These are phyloP conservation scores for Helicocarpus griseus DNA, from an alignment of 2,329 filamentous ascomycete species.

Conservation along the genomic window DNA sequence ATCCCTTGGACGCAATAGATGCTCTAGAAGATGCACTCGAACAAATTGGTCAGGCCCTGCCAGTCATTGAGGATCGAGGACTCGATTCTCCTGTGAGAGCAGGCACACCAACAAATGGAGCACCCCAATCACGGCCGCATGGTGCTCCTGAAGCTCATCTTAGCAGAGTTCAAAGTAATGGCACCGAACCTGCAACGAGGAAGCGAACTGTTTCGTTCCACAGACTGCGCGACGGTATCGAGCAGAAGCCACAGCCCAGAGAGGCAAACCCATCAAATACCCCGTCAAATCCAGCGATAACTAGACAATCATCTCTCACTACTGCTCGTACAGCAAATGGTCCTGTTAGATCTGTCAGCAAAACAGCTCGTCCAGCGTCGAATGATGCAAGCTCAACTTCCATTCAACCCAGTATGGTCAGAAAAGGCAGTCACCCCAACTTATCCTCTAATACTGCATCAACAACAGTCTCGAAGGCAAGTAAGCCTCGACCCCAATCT, in stretches of 20 bases:
- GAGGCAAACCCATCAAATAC: background rate
- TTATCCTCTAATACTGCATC: background rate
- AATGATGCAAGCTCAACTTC: background rate
- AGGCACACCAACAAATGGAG: background rate
- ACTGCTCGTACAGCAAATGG: background rate
- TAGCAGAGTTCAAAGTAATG: background rate
- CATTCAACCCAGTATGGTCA: background rate
- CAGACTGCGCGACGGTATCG: background rate
- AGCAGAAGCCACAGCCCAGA: background rate
- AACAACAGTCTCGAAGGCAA: background rate
- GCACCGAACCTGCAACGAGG: background rate
- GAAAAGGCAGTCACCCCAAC: constrained; percentile 2
- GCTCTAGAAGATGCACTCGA: constrained; percentile 44
- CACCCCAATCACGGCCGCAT: background rate
- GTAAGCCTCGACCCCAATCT: background rate
- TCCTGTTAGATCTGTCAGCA: background rate
- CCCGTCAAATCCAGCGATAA: background rate
- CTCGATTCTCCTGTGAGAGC: constrained; percentile 18
- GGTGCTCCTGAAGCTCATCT: background rate
- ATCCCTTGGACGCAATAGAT: constrained; percentile 43
- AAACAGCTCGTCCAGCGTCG: background rate
- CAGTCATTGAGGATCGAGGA: constrained; percentile 12
- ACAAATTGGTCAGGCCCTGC: constrained; percentile 33
- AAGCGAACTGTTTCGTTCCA: background rate
- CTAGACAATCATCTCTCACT: background rate